Conservation (phyloP, 179 eudicot species). For the Spergularia azorica region DNA sequence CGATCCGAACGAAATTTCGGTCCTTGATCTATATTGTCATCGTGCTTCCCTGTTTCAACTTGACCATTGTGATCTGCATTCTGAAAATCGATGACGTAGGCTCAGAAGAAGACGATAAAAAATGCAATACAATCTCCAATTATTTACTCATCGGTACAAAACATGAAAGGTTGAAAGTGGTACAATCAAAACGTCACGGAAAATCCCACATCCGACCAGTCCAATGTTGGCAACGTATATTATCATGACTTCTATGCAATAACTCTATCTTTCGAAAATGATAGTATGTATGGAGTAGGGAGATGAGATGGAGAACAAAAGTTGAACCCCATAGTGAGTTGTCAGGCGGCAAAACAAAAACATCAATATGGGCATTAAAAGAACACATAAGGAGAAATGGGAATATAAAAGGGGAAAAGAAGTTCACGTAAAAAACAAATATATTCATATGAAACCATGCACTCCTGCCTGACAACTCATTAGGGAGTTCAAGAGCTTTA, state of each 20-base stretch:
- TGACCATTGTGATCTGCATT: slow-evolving; percentile 43
- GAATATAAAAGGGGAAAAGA: background rate
- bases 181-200: no score
- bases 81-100: slow-evolving; percentile 38
- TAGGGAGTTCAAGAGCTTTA: background rate
- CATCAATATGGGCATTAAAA: background rate
- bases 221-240: background rate
- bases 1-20: slow-evolving; percentile 41
- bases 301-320: background rate
- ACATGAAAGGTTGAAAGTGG: background rate
- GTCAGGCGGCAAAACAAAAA: background rate
- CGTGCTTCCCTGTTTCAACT: slow-evolving; percentile 43
- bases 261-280: no score
- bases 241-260: background rate
- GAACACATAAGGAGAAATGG: background rate
- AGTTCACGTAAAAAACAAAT: background rate
- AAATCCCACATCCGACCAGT: background rate
- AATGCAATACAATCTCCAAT: background rate
- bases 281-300: slow-evolving; percentile 1
- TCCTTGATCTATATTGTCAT: slow-evolving; percentile 45
- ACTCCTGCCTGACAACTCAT: background rate
- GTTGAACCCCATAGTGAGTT: background rate
- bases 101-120: slow-evolving; percentile 16
- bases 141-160: background rate
- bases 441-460: background rate